phyloP scores from a whole-genome alignment of 139 green algal genomes.

The Zygnema circumcarinatum region DNA sequence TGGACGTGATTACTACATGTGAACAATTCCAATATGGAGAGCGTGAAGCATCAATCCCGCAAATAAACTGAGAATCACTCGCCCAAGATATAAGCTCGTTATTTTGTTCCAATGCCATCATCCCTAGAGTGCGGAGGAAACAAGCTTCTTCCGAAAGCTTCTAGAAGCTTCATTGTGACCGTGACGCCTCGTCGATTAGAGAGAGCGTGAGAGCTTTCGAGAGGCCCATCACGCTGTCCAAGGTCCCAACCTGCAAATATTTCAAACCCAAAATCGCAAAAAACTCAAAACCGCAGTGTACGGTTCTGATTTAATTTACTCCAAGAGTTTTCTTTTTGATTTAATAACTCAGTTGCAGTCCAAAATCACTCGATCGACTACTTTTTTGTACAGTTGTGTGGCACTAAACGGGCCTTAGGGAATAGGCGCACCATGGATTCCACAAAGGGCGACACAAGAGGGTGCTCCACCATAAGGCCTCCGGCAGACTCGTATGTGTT shows the following conservation, averaged over 20 bases:
- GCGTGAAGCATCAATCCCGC: too few species aligned
- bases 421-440: slow-evolving; percentile 53
- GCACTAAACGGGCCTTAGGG: background rate
- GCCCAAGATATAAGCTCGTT: too few species aligned
- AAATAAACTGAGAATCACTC: too few species aligned
- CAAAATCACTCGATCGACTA: too few species aligned
- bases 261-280: background rate
- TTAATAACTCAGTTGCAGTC: background rate
- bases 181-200: slow-evolving; percentile 65
- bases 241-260: slow-evolving; percentile 67
- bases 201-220: slow-evolving; percentile 64
- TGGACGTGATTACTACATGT: too few species aligned
- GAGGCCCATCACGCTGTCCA: slow-evolving; percentile 81
- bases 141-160: too few species aligned
- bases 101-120: too few species aligned
- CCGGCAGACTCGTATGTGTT: slow-evolving; percentile 75
- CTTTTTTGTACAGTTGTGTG: too few species aligned
- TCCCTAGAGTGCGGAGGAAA: too few species aligned
- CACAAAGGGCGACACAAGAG: slow-evolving; percentile 63
- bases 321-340: background rate
- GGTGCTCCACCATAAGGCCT: slow-evolving; percentile 83
- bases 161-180: too few species aligned
- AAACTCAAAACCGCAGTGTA: background rate
- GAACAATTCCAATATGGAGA: too few species aligned
- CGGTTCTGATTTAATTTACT: background rate